Evolutionary conservation across 768 basidiomycete species (phyloP).

Genomic region (Pisolithus marmoratus): DNA sequence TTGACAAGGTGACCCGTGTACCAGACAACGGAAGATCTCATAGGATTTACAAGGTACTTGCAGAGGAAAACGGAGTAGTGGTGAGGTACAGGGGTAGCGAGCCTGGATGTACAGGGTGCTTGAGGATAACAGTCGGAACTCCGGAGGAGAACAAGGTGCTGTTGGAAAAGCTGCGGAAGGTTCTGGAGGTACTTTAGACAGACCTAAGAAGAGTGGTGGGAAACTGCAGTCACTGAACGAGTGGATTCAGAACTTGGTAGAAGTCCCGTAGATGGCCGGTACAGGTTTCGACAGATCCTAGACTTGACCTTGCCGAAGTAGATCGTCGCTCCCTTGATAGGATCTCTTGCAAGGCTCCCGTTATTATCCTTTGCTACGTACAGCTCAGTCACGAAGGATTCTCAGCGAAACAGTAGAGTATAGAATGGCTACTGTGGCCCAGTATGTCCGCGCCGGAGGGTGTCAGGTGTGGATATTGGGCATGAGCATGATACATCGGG

Average conservation of each 20-base stretch:
- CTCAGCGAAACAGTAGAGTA: too few species aligned
- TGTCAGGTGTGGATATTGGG: not conserved
- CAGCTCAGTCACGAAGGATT: too few species aligned
- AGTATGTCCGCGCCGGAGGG: not conserved
- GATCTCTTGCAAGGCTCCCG: too few species aligned
- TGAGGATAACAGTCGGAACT: conserved; percentile 88
- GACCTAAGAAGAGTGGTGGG: too few species aligned
- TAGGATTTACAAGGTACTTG: conserved; percentile 71
- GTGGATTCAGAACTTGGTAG: too few species aligned
- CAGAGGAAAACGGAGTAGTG: conserved; percentile 82
- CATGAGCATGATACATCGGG: not conserved
- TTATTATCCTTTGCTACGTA: too few species aligned
- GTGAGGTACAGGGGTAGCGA: conserved; percentile 88
- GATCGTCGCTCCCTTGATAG: too few species aligned
- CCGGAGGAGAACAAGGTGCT: conserved; percentile 67
- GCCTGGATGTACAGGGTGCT: conserved; percentile 77
- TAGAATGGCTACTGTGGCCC: not conserved
- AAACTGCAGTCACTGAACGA: too few species aligned
- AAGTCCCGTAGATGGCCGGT: too few species aligned
- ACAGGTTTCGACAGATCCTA: too few species aligned
- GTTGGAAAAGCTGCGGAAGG: conserved; percentile 47
- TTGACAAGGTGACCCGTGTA: conserved; percentile 34
- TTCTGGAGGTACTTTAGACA: conserved; percentile 33
- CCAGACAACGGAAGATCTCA: conserved; percentile 60
- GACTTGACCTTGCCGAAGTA: too few species aligned